A percentile compares a stretch with the other conserved stretches of the same genome.
These are phyloP conservation scores for Santalum album DNA, from an alignment of 164 flowering plant genomes.

Conservation along the genomic window DNA sequence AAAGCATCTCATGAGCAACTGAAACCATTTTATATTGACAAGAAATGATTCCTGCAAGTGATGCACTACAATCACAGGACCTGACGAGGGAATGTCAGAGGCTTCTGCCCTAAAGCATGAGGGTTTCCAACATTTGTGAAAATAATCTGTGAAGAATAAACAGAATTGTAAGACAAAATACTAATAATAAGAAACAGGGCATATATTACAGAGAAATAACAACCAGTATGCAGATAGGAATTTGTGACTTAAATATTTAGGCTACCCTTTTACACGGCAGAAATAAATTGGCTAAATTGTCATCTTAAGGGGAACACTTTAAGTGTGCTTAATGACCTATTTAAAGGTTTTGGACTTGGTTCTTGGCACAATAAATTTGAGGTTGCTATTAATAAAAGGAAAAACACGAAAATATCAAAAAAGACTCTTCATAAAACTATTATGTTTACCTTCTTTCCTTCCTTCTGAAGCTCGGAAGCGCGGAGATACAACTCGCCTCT, in stretches of 20 bases:
- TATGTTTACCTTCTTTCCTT: slow-evolving; percentile 78
- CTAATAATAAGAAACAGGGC: background rate
- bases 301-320: no score
- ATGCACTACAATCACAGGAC: slow-evolving; percentile 17
- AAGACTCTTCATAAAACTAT: background rate
- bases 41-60: background rate
- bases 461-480: slow-evolving; percentile 98
- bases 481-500: slow-evolving; percentile 96
- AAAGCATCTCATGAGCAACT: background rate
- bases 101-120: slow-evolving; percentile 97
- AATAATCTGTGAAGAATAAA: slow-evolving; percentile 52
- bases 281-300: no score
- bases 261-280: no score
- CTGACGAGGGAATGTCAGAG: slow-evolving; percentile 94
- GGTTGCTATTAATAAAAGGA: no score
- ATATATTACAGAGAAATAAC: background rate
- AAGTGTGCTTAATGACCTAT: no score
- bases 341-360: no score
- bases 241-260: no score
- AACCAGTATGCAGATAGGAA: no score
- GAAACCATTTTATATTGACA: background rate
- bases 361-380: no score
- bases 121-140: slow-evolving; percentile 98
- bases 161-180: background rate
- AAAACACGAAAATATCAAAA: no score